These are phyloP conservation scores for Ophiostoma perfectum DNA, from an alignment of 2,329 filamentous ascomycete genomes.

Conservation along the genomic window DNA sequence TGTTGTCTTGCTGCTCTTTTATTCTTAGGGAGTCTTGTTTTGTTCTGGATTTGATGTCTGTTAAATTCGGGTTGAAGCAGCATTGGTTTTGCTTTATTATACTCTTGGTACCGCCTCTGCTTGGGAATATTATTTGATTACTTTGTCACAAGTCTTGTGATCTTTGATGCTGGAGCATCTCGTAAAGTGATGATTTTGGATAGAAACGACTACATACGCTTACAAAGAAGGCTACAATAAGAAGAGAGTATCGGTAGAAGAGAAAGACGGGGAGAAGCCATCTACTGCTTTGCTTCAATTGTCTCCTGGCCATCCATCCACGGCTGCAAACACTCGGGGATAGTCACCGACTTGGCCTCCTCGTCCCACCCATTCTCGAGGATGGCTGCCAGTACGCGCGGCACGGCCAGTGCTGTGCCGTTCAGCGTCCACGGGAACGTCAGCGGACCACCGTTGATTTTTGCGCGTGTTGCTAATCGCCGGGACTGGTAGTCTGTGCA, in stretches of 20 bases:
- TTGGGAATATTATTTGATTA: neutral
- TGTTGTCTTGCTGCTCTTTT: neutral
- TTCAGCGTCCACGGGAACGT: conserved; percentile 87
- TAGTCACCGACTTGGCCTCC: conserved; percentile 55
- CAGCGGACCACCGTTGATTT: conserved; percentile 50
- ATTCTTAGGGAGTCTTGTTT: neutral
- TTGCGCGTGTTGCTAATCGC: conserved; percentile 69
- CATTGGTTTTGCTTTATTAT: neutral
- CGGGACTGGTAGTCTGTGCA: conserved; percentile 94
- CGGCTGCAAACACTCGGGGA: conserved; percentile 72
- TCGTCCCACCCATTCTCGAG: conserved; percentile 89
- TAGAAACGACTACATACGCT: neutral
- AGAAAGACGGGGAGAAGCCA: neutral
- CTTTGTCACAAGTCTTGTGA: neutral
- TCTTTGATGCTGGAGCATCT: neutral
- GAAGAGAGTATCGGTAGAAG: neutral
- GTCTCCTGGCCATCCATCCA: conserved; percentile 76
- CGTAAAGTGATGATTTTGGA: conserved; percentile 5
- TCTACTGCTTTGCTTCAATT: conserved; percentile 46
- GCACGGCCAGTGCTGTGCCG: conserved; percentile 87
- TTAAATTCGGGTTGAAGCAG: neutral
- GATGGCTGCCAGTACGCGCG: conserved; percentile 79
- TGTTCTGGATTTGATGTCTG: neutral
- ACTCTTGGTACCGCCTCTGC: neutral
- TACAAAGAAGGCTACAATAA: neutral